Evolutionary conservation across 805 yeast genomes (phyloP), one percentile per base, ranked within the genome.

Genomic region (Tetrapisispora fleetii): DNA sequence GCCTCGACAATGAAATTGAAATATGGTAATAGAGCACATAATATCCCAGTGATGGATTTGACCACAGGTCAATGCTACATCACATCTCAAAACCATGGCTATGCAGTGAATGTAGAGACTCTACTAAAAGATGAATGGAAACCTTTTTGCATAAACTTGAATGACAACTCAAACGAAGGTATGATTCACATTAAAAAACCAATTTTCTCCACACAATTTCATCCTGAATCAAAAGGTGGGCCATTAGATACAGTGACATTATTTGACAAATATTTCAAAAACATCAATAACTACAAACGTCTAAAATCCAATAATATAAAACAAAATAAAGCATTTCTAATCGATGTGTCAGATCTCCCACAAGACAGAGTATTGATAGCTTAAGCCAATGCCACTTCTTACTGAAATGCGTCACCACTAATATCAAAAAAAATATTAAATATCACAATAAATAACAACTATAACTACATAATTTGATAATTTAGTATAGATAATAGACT

Each of bases 141-240:
- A 72, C 91, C 90, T 58, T 91, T 83, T 67, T 93, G 93, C 65
- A 78, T 90, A 58, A 93, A 93, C 72, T 76, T 91, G 70, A 93
- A 93, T 67, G 99, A 93, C 68, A 83, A 88, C 66, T 85, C 95
- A 48, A 93, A 93, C 68, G 99, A 93, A 72, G 99, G 99, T 60
- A 89, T 93, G 95, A 83, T 81, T 60, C 99, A 93, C 69, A 76
- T 73, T 49, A 64, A 79, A 37, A 83, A 79, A 67, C 99, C 99
- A 46, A 85, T 91, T 48, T 93, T 91, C 72, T 87, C 96, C 37
- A 88, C 96, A 2, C 99, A 93, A 70, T 93, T 93, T 78, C 99
- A 93, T 67, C 99, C 99, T 44, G 99, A 93, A 70, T 98, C 99
- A 50, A 91, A 89, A 72, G 98, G 99, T 59, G 99, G 99, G 58